Evolutionary conservation across 106 monocot genomes (phyloP), one percentile per base, ranked within the genome.

Genomic region (Acorus gramineus): DNA sequence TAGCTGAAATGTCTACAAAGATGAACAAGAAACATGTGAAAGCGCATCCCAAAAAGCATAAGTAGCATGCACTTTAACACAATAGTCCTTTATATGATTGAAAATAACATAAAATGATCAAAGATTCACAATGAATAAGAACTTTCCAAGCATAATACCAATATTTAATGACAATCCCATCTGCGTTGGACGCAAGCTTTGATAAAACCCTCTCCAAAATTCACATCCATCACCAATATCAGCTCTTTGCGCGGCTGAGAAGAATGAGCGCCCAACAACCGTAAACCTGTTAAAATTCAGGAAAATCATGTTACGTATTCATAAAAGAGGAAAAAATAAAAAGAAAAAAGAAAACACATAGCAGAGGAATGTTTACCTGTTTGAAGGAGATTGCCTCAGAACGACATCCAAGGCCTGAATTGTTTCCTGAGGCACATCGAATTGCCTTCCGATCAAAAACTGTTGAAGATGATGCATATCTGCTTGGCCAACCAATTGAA

Each of bases 181-280:
- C 53, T 88, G 93, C 4, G 93, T 86, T 6, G 93, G 93, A 5
- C 89, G 73, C 28, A 93, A 72, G 67, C 82, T 85, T 63, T 93
- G 93, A 53, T 83, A 93, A 55, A 75, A 93, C 0, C 93, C 93
- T 9, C 72, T 80, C 89, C 93, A 93, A 69, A 73, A 85, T 69
- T 93, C 93, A 42, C 89, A 47, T 5, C 93, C 93, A 6, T 77
- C 79, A 48, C 86, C 89, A 50, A 93, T 68, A 6, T 62, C 52
- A 14, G 28, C 5, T 3, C 7, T 42, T 11, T 42, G 3, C 6
- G 72, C 5, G 2, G 71, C 64, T 0, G 83, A 87, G 61, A 76
- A 87, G 50, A 87, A 87, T 9, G 87, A 87, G 47, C 87, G 60
- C 2, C 62, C 60, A 7, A 78, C 54, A 47, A 64, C 59, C 44